Percentiles rank a stretch among this genome's conserved stretches.
Evolutionary conservation across 495 filamentous ascomycete species (phyloP).

Genomic region (Penicillium lividum): DNA sequence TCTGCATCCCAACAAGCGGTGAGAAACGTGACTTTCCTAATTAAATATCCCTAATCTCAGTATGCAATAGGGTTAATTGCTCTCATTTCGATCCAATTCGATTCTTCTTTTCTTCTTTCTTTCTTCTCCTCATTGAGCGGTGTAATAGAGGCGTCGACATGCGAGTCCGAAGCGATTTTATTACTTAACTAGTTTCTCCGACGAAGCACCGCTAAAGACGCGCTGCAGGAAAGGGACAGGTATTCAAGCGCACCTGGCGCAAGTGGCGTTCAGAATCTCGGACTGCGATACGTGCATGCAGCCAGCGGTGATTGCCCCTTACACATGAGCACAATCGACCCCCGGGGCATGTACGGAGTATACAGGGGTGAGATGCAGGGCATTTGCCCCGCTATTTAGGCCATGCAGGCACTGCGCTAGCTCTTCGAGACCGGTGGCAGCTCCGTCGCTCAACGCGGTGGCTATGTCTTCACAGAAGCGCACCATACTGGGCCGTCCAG

Average conservation of each 20-base stretch:
- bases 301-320: conserved; percentile 38
- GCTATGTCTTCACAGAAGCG: conserved; percentile 35
- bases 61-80: too few species aligned
- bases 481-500: conserved; percentile 9
- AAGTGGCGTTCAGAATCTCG: conserved; percentile 34
- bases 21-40: too few species aligned
- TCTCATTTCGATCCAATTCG: too few species aligned
- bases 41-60: too few species aligned
- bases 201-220: too few species aligned
- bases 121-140: too few species aligned
- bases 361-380: conserved; percentile 23
- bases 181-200: too few species aligned
- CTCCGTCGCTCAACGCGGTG: conserved; percentile 15
- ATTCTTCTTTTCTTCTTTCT: too few species aligned
- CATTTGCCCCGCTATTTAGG: background rate
- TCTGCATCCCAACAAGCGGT: too few species aligned
- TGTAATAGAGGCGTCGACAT: too few species aligned
- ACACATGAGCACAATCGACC: conserved; percentile 34
- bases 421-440: conserved; percentile 25
- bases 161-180: too few species aligned
- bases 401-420: conserved; percentile 16
- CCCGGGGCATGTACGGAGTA: conserved; percentile 19
- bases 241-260: conserved; percentile 36
- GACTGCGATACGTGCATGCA: conserved; percentile 35
- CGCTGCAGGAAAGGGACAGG: conserved; percentile 11